These are phyloP conservation scores for Amanita subjunquillea DNA, from an alignment of 768 basidiomycete species.

Conservation along the genomic window DNA sequence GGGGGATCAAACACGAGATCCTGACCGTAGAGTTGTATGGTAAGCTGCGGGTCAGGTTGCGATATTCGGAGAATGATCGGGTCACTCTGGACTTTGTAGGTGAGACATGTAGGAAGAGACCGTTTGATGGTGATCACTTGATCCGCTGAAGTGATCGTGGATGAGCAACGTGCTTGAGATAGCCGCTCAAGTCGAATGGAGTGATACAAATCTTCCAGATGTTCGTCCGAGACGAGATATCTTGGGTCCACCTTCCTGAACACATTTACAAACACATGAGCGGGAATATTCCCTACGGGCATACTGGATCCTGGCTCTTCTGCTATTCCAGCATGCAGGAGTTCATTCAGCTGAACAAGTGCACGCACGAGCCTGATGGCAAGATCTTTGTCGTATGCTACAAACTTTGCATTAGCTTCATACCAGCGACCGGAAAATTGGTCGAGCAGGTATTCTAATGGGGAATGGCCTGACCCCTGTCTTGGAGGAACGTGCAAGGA, in stretches of 20 bases:
- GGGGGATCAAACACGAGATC: conserved; percentile 86
- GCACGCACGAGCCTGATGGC: conserved; percentile 69
- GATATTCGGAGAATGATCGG: conserved; percentile 81
- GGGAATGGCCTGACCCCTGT: conserved; percentile 21
- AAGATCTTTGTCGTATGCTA: conserved; percentile 77
- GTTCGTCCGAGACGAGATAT: conserved; percentile 59
- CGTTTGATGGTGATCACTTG: conserved; percentile 63
- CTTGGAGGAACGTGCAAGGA: conserved; percentile 52
- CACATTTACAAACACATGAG: conserved; percentile 73
- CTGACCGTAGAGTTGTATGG: conserved; percentile 78
- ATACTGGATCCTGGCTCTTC: conserved; percentile 47
- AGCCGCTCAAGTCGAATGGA: conserved; percentile 68
- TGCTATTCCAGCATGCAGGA: conserved; percentile 67
- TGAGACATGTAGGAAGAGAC: conserved; percentile 65
- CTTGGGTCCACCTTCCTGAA: conserved; percentile 74
- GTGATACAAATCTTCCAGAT: conserved; percentile 68
- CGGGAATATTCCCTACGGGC: conserved; percentile 50
- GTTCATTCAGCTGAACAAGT: conserved; percentile 82
- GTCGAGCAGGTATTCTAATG: conserved; percentile 66
- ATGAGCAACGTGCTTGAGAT: conserved; percentile 51
- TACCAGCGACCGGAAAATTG: conserved; percentile 87
- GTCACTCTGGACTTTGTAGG: conserved; percentile 83
- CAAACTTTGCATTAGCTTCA: conserved; percentile 70
- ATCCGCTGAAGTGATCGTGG: conserved; percentile 31
- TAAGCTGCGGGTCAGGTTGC: conserved; percentile 71